Base-by-base conservation (phyloP, 352 stramenopile species). In the Globisporangium ultimum region DNA sequence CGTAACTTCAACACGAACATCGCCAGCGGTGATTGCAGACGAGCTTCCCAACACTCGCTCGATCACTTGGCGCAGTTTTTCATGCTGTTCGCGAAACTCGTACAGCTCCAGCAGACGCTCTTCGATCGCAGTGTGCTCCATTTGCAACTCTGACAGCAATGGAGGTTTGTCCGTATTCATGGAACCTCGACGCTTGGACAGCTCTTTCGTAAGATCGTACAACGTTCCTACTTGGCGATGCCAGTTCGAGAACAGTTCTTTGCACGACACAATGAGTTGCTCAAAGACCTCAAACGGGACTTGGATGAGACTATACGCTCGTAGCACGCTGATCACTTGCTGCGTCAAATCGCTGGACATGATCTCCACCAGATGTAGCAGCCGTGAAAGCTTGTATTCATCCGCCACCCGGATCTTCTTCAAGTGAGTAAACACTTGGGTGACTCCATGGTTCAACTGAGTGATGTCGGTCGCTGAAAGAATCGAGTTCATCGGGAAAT, bases 401-500 rank as follows among this genome's bases (percentile, higher is more conserved):
- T 96, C 86, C 5, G 86, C 83, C 20, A 91, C 80, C 24, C 88
- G 87, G 60, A 97, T 93, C 61, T 96, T 96, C 68, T 96, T 96
- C 38, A 97, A 60, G 52, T 97, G 89, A 4, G 74, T 84, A 50
- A 97, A 97, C 20, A 97, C 82, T 18, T 85, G 57, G 1, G 77
- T 82, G 12, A 97, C 70, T 2, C 87, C 88, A 34, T 92, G 76
- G 11, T 80, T 91, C 0, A 96, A 76, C 63, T 96, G 87, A 46
- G 59, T 80, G 22, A 97, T 88, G 63, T 92, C 85, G 3, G 88
- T 93, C 17, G 91, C 88, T 11, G 88, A 92, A 47, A 98, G 67
- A 56, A 98, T 95, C 11, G 87, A 83, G 64, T 97, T 88, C 65
- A 98, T 93, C 28, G 91, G 92, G 57, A 98, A 97, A 38, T 96